Percentiles rank a stretch among this genome's conserved stretches.
phyloP scores from a whole-genome alignment of 108 stramenopile genomes.

The Phaeodactylum tricornutum region DNA sequence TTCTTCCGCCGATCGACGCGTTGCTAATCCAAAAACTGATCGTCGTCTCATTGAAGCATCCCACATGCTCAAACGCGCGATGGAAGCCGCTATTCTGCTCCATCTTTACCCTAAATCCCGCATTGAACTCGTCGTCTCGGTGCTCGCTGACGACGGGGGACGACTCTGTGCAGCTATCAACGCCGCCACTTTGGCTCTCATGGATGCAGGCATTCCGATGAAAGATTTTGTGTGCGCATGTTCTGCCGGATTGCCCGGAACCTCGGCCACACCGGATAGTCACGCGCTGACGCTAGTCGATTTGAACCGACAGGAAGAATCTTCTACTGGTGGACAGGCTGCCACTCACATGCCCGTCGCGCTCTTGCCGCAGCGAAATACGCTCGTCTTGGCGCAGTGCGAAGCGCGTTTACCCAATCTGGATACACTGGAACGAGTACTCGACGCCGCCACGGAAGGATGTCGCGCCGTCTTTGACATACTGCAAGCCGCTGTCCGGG shows the following conservation, averaged over 20 bases:
- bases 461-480: conserved; percentile 76
- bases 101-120: conserved; percentile 73
- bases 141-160: conserved; percentile 84
- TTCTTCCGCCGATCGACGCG: conserved; percentile 51
- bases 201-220: conserved; percentile 76
- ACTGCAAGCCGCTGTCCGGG: conserved; percentile 71
- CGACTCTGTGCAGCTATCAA: conserved; percentile 79
- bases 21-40: conserved; percentile 55
- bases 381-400: conserved; percentile 76
- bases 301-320: conserved; percentile 67
- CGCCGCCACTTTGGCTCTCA: conserved; percentile 66
- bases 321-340: conserved; percentile 29
- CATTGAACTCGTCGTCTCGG: conserved; percentile 47
- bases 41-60: conserved; percentile 71
- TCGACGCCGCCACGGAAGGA: conserved; percentile 74
- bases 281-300: conserved; percentile 66
- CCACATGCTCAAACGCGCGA: conserved; percentile 53
- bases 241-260: conserved; percentile 58
- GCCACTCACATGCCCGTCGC: conserved; percentile 71
- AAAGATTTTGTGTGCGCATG: conserved; percentile 79
- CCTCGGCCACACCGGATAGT: too few relatives aligned
- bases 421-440: conserved; percentile 50
- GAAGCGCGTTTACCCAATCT: conserved; percentile 65
- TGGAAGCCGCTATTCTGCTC: conserved; percentile 69
- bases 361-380: conserved; percentile 77